These are phyloP conservation scores for Cyamopsis tetragonoloba DNA, from an alignment of 306 rosid species.

Conservation along the genomic window DNA sequence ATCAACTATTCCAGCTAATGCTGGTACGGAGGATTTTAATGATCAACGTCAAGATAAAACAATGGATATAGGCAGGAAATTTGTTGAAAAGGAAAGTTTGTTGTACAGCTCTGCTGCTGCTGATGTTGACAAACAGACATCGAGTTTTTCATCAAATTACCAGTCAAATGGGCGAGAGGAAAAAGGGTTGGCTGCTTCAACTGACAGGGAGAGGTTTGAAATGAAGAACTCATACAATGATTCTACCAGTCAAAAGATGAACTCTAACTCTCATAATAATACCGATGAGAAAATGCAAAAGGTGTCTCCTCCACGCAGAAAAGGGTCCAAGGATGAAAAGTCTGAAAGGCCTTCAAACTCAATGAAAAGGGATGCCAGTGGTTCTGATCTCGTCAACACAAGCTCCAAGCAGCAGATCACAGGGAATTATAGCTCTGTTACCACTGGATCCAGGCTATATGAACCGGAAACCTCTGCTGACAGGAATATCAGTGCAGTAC, in stretches of 20 bases:
- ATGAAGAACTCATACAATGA: constrained; percentile 51
- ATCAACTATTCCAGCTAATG: constrained; percentile 44
- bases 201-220: constrained; percentile 69
- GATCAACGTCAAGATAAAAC: constrained; percentile 74
- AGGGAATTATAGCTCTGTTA: constrained; percentile 37
- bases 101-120: constrained; percentile 49
- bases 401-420: constrained; percentile 51
- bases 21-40: constrained; percentile 52
- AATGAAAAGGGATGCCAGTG: constrained; percentile 57
- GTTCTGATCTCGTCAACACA: constrained; percentile 48
- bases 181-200: constrained; percentile 44
- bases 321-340: constrained; percentile 69
- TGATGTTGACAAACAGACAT: constrained; percentile 54
- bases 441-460: constrained; percentile 46
- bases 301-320: constrained; percentile 83
- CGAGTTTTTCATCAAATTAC: constrained; percentile 45
- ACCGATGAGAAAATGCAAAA: constrained; percentile 73
- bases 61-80: constrained; percentile 58
- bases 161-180: constrained; percentile 62
- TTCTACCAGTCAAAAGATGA: constrained; percentile 51
- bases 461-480: constrained; percentile 56
- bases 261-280: constrained; percentile 58
- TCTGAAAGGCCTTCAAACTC: constrained; percentile 67
- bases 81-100: constrained; percentile 60
- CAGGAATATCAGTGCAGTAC: constrained; percentile 76